These are phyloP conservation scores for Alternaria sp. DNA, from an alignment of 2,329 filamentous ascomycete genomes.

Conservation along the genomic window DNA sequence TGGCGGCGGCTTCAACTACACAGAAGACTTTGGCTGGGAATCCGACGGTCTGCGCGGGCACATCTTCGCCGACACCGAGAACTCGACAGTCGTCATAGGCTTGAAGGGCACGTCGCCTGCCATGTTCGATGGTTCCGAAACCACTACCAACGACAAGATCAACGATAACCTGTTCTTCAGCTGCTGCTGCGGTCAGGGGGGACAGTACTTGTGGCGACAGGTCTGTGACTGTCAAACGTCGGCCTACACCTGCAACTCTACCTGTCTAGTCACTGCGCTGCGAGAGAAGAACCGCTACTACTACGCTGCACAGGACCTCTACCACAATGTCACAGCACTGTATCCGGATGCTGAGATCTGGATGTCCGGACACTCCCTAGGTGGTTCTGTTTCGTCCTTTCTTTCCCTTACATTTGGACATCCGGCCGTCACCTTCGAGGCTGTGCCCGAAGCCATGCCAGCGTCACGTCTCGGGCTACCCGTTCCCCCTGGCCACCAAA, in stretches of 20 bases:
- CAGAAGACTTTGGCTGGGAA: slow-evolving; percentile 91
- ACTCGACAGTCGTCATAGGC: slow-evolving; percentile 87
- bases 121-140: slow-evolving; percentile 95
- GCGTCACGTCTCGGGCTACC: slow-evolving; percentile 85
- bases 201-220: slow-evolving; percentile 86
- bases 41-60: slow-evolving; percentile 88
- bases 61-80: slow-evolving; percentile 85
- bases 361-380: slow-evolving; percentile 91
- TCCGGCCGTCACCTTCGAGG: slow-evolving; percentile 91
- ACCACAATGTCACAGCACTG: slow-evolving; percentile 86
- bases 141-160: slow-evolving; percentile 94
- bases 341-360: slow-evolving; percentile 87
- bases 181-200: slow-evolving; percentile 95
- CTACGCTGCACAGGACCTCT: slow-evolving; percentile 84
- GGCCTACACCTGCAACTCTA: slow-evolving; percentile 90
- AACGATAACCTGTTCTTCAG: slow-evolving; percentile 99
- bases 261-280: slow-evolving; percentile 79
- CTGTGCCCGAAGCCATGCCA: slow-evolving; percentile 87
- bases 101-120: slow-evolving; percentile 89
- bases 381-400: slow-evolving; percentile 86
- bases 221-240: slow-evolving; percentile 91
- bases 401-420: slow-evolving; percentile 89
- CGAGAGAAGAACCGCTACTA: slow-evolving; percentile 90
- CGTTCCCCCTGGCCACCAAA: slow-evolving; percentile 77
- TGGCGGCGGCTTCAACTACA: slow-evolving; percentile 79